Base-by-base conservation (phyloP, 2,329 filamentous ascomycete genomes). In the Volutella citrinella region DNA sequence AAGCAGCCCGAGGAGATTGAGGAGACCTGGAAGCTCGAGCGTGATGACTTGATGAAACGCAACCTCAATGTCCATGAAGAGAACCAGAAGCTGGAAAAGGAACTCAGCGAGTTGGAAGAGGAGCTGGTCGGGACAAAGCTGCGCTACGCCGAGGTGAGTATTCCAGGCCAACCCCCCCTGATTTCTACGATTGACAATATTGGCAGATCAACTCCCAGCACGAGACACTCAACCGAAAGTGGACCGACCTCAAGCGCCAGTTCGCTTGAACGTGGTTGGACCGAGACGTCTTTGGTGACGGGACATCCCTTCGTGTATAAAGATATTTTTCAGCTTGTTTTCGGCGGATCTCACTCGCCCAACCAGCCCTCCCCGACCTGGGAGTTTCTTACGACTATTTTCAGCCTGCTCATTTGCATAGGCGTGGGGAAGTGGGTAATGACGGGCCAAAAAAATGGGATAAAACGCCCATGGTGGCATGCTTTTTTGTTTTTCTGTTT, bases 1-100 rank as follows among this genome's bases (percentile, higher is more conserved):
- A 84, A 81, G 50, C 93, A 97, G 63, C 89, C 91, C 0, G 80
- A 80, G 25, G 89, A 97, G 60, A 81, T 97, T 6, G 93, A 98
- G 59, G 76, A 78, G 40, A 76, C 80, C 33, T 79, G 95, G 64
- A 80, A 85, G 58, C 76, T 77, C 10, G 91, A 97, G 63, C 90
- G 95, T 66, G 90, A 96, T 35, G 78, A 85, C 33, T 80, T 97
- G 52, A 93, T 97, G 84, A 82, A 88, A 61, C 80, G 89, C 41
- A 97, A 97, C 57, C 78, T 85, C 43, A 88, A 94, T 54, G 90
- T 97, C 7, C 90, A 97, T 55, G 89, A 95, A 51, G 88, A 95
- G 66, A 98, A 97, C 55, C 76, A 85, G 40, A 78, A 74, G 38
- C 68, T 98, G 48, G 90, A 96, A 63, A 91, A 95, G 57, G 87